A percentile compares a stretch with the other conserved stretches of the same genome.
Evolutionary conservation across 1,284 basidiomycete species (phyloP).

Genomic region (Agaricales sp.): DNA sequence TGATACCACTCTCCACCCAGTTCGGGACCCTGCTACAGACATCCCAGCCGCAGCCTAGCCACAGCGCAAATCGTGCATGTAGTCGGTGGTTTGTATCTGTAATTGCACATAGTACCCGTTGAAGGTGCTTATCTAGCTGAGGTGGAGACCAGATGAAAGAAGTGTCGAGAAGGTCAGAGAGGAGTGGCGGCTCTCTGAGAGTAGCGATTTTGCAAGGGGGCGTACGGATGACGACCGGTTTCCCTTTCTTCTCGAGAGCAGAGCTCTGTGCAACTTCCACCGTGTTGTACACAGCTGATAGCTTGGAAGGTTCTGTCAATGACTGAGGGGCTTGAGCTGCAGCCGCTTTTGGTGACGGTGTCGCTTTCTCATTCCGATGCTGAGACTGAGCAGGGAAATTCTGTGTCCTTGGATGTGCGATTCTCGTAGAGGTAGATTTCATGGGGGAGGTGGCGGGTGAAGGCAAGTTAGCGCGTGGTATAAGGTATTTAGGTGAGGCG

Average conservation of each 20-base stretch:
- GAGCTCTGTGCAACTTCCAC: neutral
- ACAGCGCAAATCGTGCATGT: neutral
- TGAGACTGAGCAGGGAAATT: neutral
- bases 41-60: slow-evolving; percentile 1
- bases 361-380: neutral
- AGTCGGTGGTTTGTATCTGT: slow-evolving; percentile 3
- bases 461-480: too few relatives aligned
- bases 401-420: neutral
- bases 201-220: neutral
- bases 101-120: slow-evolving; percentile 3
- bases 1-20: neutral
- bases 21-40: slow-evolving; percentile 3
- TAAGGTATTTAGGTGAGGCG: neutral
- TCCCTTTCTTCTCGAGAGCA: neutral
- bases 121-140: neutral
- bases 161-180: neutral
- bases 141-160: neutral
- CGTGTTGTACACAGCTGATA: neutral
- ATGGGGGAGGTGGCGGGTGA: neutral
- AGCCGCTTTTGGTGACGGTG: neutral
- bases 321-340: neutral
- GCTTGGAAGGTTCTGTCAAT: neutral
- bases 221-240: neutral
- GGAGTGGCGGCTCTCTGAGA: neutral
- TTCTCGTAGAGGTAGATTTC: neutral